Evolutionary conservation across 805 yeast species (phyloP).

Genomic region (Lachancea quebecensis): DNA sequence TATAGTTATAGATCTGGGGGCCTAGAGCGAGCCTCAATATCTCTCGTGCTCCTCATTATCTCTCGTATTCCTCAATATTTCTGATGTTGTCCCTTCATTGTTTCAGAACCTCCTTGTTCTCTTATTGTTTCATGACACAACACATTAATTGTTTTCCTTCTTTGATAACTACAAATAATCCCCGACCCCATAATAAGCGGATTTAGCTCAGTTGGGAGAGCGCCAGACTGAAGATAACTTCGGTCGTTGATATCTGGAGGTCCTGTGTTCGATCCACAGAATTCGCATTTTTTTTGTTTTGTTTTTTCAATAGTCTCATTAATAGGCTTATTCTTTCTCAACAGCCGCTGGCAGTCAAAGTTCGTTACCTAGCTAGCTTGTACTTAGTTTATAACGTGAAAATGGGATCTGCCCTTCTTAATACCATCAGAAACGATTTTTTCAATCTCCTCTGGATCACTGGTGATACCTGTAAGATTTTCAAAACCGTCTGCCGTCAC

Average conservation of each 20-base stretch:
- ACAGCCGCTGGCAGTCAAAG: too few relatives aligned
- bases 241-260: slow-evolving; percentile 42
- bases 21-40: too few relatives aligned
- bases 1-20: too few relatives aligned
- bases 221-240: slow-evolving; percentile 37
- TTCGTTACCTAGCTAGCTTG: too few relatives aligned
- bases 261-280: slow-evolving; percentile 78
- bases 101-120: too few relatives aligned
- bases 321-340: too few relatives aligned
- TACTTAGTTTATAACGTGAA: slow-evolving; percentile 47
- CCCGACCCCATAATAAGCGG: slow-evolving; percentile 22
- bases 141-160: too few relatives aligned
- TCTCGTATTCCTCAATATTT: too few relatives aligned
- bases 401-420: slow-evolving; percentile 50
- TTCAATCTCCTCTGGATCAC: slow-evolving; percentile 78
- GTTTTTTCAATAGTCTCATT: too few relatives aligned
- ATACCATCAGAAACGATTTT: slow-evolving; percentile 68
- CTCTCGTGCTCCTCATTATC: too few relatives aligned
- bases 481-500: slow-evolving; percentile 74
- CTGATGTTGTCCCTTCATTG: too few relatives aligned
- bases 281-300: slow-evolving; percentile 36
- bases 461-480: slow-evolving; percentile 74
- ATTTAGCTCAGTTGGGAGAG: slow-evolving; percentile 41
- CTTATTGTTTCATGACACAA: too few relatives aligned
- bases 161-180: neutral